Evolutionary conservation across 306 rosid species (phyloP).

Genomic region (Ormosia semicastrata): DNA sequence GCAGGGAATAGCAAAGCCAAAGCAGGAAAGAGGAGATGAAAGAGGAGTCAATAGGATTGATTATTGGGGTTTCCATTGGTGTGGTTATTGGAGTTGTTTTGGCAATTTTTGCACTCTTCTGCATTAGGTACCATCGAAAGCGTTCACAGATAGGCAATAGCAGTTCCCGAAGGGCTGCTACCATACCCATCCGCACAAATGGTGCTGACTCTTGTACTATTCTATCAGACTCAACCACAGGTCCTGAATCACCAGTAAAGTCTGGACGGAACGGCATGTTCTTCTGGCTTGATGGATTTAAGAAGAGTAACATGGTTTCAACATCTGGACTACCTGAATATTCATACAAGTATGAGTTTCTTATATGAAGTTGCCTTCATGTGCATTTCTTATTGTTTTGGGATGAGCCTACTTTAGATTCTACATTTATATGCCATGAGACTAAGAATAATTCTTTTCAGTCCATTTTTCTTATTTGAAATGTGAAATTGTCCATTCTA

Average conservation of each 20-base stretch:
- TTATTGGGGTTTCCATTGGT: slow-evolving; percentile 76
- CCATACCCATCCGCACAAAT: slow-evolving; percentile 68
- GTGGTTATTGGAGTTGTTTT: slow-evolving; percentile 76
- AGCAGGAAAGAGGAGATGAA: slow-evolving; percentile 53
- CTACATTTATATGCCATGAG: not conserved
- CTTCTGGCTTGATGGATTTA: slow-evolving; percentile 71
- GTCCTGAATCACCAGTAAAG: slow-evolving; percentile 78
- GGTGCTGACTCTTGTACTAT: slow-evolving; percentile 72
- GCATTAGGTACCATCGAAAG: slow-evolving; percentile 67
- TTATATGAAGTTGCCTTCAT: not conserved
- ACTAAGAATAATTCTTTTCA: not conserved
- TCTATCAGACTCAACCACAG: slow-evolving; percentile 73
- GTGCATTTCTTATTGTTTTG: not conserved
- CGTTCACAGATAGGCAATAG: slow-evolving; percentile 75
- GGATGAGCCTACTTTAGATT: not conserved
- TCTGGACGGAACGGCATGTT: slow-evolving; percentile 48
- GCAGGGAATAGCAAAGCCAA: slow-evolving; percentile 22
- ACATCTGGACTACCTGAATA: slow-evolving; percentile 83
- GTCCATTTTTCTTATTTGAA: not conserved
- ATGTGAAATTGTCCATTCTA: not conserved
- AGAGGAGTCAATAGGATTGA: slow-evolving; percentile 66
- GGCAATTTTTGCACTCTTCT: slow-evolving; percentile 66
- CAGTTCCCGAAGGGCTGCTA: slow-evolving; percentile 79
- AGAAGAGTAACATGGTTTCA: slow-evolving; percentile 58
- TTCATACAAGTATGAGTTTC: slow-evolving; percentile 64